A percentile compares a stretch with the other conserved stretches of the same genome.
Evolutionary conservation across 1,139 yeast genomes (phyloP).

Genomic region (Zygosaccharomyces sapae): DNA sequence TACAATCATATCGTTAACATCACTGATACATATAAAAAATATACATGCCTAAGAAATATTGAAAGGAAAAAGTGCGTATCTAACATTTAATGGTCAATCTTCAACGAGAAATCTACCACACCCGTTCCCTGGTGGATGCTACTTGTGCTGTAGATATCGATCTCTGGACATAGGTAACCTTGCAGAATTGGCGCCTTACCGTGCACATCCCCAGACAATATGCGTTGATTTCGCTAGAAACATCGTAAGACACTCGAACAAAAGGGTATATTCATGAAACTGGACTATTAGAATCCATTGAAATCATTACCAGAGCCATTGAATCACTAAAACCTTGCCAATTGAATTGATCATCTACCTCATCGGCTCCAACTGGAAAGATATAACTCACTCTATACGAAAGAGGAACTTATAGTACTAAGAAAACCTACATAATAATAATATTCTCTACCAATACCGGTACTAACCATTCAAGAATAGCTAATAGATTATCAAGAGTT

Average conservation of each 20-base stretch:
- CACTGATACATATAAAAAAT: background rate
- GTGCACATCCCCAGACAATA: background rate
- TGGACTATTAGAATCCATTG: background rate
- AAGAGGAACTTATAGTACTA: background rate
- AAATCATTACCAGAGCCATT: background rate
- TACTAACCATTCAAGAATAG: background rate
- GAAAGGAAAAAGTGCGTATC: too few species aligned
- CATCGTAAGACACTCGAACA: background rate
- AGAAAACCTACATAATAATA: background rate
- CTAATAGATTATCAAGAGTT: background rate
- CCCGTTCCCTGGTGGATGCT: slow-evolving; percentile 87
- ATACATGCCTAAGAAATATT: background rate
- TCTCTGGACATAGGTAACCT: slow-evolving; percentile 65
- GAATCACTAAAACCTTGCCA: background rate
- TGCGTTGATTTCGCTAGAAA: background rate
- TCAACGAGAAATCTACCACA: slow-evolving; percentile 77
- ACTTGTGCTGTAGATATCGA: slow-evolving; percentile 87
- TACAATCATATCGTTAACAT: background rate
- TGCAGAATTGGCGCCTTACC: slow-evolving; percentile 18
- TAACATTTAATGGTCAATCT: too few species aligned
- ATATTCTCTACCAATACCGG: background rate
- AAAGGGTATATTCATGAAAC: background rate
- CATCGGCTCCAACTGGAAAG: background rate
- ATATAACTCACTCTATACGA: background rate
- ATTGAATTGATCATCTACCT: background rate